A percentile compares a stretch with the other conserved stretches of the same genome.
These are phyloP conservation scores for Capillidium heterosporum DNA, from an alignment of 371 early-diverging fungal genomes.

Conservation along the genomic window DNA sequence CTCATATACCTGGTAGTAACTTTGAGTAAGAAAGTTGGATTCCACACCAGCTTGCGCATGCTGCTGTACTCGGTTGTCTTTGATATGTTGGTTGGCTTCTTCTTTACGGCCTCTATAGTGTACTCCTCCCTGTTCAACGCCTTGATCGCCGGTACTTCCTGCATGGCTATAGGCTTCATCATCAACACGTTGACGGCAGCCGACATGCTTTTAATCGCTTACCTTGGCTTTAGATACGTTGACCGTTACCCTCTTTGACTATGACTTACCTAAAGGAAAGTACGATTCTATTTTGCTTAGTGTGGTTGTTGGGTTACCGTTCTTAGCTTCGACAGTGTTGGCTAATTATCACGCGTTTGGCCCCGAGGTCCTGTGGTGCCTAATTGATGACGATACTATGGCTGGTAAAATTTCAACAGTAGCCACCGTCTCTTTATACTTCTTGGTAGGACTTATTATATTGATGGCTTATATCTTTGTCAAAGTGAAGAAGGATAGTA, in stretches of 20 bases:
- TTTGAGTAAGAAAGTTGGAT: neutral
- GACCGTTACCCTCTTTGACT: neutral
- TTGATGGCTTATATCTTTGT: neutral
- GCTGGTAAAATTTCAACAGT: constrained; percentile 2
- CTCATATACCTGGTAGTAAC: neutral
- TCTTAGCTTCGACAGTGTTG: neutral
- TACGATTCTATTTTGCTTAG: neutral
- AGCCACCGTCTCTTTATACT: neutral
- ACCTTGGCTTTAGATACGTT: neutral
- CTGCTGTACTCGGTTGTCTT: neutral
- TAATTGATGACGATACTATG: constrained; percentile 5
- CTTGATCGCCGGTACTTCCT: neutral
- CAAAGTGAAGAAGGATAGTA: neutral
- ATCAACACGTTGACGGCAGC: constrained; percentile 1
- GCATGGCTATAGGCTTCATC: constrained; percentile 1
- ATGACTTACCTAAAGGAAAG: neutral
- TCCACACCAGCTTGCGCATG: neutral
- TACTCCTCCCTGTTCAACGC: constrained; percentile 1
- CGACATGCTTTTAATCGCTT: constrained; percentile 5
- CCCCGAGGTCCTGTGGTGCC: constrained; percentile 2
- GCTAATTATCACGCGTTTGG: constrained; percentile 6
- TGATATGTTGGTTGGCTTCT: constrained; percentile 5
- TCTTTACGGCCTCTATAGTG: constrained; percentile 3
- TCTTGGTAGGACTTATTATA: neutral
- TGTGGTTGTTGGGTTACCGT: neutral